Conservation (phyloP, 1,284 basidiomycete genomes). For the Malassezia arunalokei region DNA sequence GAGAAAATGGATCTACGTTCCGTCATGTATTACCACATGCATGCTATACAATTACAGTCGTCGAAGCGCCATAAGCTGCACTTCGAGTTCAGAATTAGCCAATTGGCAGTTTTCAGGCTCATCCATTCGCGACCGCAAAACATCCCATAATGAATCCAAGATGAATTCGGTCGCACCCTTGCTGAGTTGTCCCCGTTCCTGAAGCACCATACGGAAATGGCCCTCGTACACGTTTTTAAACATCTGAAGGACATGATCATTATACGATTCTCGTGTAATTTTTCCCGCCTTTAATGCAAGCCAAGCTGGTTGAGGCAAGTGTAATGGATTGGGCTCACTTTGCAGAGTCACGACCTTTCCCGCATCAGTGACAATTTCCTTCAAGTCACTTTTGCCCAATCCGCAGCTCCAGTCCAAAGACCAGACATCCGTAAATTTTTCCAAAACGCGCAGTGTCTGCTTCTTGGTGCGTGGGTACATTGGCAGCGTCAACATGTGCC, state of each 20-base stretch:
- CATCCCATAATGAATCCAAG: conserved; percentile 47
- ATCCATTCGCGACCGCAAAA: conserved; percentile 27
- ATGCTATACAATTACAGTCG: conserved; percentile 16
- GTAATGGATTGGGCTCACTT: conserved; percentile 33
- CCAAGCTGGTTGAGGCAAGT: conserved; percentile 47
- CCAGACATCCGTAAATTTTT: conserved; percentile 45
- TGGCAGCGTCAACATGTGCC: conserved; percentile 45
- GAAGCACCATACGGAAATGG: conserved; percentile 45
- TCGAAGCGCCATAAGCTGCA: conserved; percentile 44
- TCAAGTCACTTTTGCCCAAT: conserved; percentile 22
- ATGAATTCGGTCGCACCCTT: conserved; percentile 46
- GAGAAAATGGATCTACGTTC: too few relatives aligned
- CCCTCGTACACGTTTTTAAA: conserved; percentile 48
- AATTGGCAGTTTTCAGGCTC: conserved; percentile 18
- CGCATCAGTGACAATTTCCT: background rate
- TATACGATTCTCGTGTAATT: conserved; percentile 42
- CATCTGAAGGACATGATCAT: conserved; percentile 45
- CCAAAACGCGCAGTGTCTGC: conserved; percentile 46
- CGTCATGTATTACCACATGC: background rate
- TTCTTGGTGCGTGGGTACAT: conserved; percentile 46
- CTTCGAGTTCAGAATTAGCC: conserved; percentile 45
- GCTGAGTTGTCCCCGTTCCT: conserved; percentile 44
- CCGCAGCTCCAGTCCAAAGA: conserved; percentile 45
- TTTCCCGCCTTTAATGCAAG: conserved; percentile 44
- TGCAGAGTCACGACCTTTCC: conserved; percentile 2